Percentiles rank a stretch among this genome's conserved stretches.
Evolutionary conservation across 805 yeast genomes (phyloP).

Genomic region (Schwanniomyces yamadae): DNA sequence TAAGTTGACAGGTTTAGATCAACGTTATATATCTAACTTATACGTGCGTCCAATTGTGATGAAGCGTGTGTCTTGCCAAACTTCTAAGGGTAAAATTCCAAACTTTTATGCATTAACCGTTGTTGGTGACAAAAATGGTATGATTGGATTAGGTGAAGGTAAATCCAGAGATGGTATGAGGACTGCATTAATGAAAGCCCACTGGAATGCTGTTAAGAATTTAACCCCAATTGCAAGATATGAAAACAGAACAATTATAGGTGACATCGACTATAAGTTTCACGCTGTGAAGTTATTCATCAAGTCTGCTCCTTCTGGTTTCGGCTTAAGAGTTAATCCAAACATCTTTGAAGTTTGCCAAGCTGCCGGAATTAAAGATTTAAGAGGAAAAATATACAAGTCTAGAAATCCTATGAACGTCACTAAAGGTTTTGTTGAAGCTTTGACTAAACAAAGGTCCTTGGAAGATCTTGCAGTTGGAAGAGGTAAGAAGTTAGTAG

Average conservation of each 20-base stretch:
- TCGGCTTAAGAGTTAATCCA: constrained; percentile 89
- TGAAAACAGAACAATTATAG: constrained; percentile 88
- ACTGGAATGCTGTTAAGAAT: constrained; percentile 91
- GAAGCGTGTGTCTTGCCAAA: constrained; percentile 86
- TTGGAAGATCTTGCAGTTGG: constrained; percentile 85
- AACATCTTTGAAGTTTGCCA: constrained; percentile 87
- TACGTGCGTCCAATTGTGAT: constrained; percentile 64
- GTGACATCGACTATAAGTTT: constrained; percentile 76
- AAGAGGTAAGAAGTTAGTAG: constrained; percentile 94
- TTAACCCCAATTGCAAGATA: constrained; percentile 78
- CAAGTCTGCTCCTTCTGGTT: constrained; percentile 88
- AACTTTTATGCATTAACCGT: constrained; percentile 81
- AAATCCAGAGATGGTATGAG: constrained; percentile 76
- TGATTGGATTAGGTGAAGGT: constrained; percentile 95
- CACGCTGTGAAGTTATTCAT: constrained; percentile 84
- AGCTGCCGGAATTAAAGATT: constrained; percentile 90
- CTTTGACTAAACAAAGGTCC: constrained; percentile 74
- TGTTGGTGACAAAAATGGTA: constrained; percentile 91
- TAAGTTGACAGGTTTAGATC: constrained; percentile 64
- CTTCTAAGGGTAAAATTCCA: constrained; percentile 86
- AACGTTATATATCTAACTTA: constrained; percentile 57
- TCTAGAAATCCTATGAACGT: constrained; percentile 95
- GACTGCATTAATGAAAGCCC: constrained; percentile 78
- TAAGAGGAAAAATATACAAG: constrained; percentile 87
- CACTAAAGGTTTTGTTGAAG: constrained; percentile 85